Conservation (phyloP, 345 rosid species). For the Euclidium syriacum region DNA sequence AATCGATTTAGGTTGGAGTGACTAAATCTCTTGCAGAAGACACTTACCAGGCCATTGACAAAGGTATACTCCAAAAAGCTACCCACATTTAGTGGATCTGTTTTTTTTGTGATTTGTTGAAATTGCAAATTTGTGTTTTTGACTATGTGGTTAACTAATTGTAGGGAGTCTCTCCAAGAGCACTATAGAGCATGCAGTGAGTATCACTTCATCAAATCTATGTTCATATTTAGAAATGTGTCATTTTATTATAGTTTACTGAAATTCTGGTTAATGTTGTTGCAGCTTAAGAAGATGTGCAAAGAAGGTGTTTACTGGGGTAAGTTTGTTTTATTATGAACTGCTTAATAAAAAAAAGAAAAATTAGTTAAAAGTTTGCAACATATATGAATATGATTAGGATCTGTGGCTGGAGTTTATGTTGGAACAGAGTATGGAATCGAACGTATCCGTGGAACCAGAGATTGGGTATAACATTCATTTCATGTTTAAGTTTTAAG, state of each 20-base stretch:
- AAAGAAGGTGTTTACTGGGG: slow-evolving; percentile 91
- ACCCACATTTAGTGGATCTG: background rate
- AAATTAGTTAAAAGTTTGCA: background rate
- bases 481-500: background rate
- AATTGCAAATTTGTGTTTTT: background rate
- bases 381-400: slow-evolving; percentile 25
- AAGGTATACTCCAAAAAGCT: slow-evolving; percentile 36
- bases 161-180: slow-evolving; percentile 54
- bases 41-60: slow-evolving; percentile 42
- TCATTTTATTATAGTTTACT: background rate
- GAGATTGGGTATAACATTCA: slow-evolving; percentile 69
- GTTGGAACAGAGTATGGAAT: slow-evolving; percentile 70
- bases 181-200: slow-evolving; percentile 49
- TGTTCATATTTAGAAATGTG: background rate
- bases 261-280: background rate
- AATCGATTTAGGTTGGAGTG: slow-evolving; percentile 61
- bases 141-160: slow-evolving; percentile 3
- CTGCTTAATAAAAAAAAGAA: background rate
- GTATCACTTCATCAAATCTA: slow-evolving; percentile 19
- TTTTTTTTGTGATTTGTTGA: background rate
- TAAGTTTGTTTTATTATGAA: slow-evolving; percentile 24
- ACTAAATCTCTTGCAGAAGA: slow-evolving; percentile 60
- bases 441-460: slow-evolving; percentile 63
- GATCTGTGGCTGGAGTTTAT: slow-evolving; percentile 68
- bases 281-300: slow-evolving; percentile 89